These are phyloP conservation scores for Dioscorea alata DNA, from an alignment of 106 monocot species.

Conservation along the genomic window DNA sequence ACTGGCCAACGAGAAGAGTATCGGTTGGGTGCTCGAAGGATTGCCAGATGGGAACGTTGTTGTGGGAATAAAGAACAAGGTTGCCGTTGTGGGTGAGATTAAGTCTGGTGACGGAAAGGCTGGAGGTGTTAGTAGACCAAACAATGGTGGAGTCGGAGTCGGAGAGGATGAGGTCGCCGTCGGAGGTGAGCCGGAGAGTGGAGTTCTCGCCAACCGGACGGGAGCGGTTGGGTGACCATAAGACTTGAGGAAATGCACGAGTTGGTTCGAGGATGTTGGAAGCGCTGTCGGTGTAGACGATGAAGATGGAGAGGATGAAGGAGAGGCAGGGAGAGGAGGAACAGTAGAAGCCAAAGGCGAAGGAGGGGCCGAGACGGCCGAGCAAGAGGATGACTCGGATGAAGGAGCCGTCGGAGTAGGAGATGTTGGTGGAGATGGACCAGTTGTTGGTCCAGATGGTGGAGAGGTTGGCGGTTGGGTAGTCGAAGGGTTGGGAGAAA, in stretches of 20 bases:
- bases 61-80: constrained; percentile 25
- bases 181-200: constrained; percentile 29
- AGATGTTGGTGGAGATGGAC: constrained; percentile 3
- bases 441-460: constrained; percentile 32
- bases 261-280: background rate
- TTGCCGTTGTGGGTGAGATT: constrained; percentile 34
- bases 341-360: constrained; percentile 38
- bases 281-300: constrained; percentile 26
- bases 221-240: constrained; percentile 55
- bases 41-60: constrained; percentile 30
- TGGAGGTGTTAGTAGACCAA: constrained; percentile 50
- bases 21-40: constrained; percentile 25
- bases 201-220: constrained; percentile 37
- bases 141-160: constrained; percentile 23
- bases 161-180: constrained; percentile 45
- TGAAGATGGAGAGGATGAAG: constrained; percentile 44
- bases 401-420: constrained; percentile 8
- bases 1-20: constrained; percentile 36
- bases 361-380: constrained; percentile 15
- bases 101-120: constrained; percentile 22
- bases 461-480: constrained; percentile 23
- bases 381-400: constrained; percentile 36
- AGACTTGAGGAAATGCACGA: constrained; percentile 11
- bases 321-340: constrained; percentile 6
- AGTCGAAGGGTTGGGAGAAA: constrained; percentile 10